Evolutionary conservation across 2,329 filamentous ascomycete species (phyloP), one percentile per base, ranked within the genome.

Genomic region (Saccharata proteae): DNA sequence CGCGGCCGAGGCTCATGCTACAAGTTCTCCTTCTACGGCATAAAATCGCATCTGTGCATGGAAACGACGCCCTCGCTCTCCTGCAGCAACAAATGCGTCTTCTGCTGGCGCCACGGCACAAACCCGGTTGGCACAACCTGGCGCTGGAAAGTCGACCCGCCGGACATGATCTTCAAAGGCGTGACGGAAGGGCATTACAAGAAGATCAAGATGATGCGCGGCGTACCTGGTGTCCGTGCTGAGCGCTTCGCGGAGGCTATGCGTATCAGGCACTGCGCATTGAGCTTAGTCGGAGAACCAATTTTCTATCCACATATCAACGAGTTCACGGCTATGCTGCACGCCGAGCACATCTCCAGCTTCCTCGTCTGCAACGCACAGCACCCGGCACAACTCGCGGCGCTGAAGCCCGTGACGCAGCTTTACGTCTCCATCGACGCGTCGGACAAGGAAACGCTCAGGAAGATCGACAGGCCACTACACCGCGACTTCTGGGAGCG

Each of bases 221-320:
- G 88, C 31, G 82, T 96, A 1, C 88, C 90, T 0, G 90, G 90
- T 4, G 84, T 96, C 4, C 73, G 88, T 8, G 82, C 86, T 1
- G 88, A 96, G 56, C 72, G 90, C 3, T 96, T 93, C 49, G 75
- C 79, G 5, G 90, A 96, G 61, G 88, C 86, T 0, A 84, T 94
- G 78, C 71, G 76, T 24, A 93, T 98, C 45, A 72, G 84, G 1
- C 88, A 98, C 58, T 98, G 88, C 54, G 90, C 90, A 0, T 64
- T 98, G 26, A 84, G 77, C 42, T 67, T 98, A 7, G 90, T 98
- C 14, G 88, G 90, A 43, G 88, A 98, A 57, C 88, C 88, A n/a
- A 94, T 94, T 45, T 96, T 96, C 62, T 96, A 96, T 55, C 90
- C 90, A 7, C 77, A 93, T 49, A 96, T 96, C 65, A 94, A 98